Evolutionary conservation across 148 eudicot genomes (phyloP), one percentile per base, ranked within the genome.

Genomic region (Gaultheria prostrata): DNA sequence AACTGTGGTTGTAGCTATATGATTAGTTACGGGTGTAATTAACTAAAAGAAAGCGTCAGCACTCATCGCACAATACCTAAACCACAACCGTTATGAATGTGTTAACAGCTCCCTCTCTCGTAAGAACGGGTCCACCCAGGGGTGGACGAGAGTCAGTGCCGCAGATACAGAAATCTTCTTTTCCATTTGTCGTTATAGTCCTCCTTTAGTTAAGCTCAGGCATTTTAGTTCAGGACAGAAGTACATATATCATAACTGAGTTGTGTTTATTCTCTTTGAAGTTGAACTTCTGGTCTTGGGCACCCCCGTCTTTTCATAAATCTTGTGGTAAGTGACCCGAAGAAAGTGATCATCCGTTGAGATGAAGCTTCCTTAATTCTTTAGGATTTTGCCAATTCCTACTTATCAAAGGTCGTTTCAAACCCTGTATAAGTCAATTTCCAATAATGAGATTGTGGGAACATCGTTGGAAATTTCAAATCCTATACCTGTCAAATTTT

Each of bases 371-470:
- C 12, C 28, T n/a, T n/a, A n/a, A n/a, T 24, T 63, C 24, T 20
- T n/a, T 67, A 32, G 35, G 39, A 67, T 67, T 67, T 67, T 67
- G 35, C 35, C 5, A 32, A 30, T 6, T 30, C 33, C 43, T 69
- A 30, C 73, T n/a, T 9, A 59, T 59, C 67, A 59, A 59, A 59
- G 67, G n/a, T n/a, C n/a, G 67, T 59, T 59, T 59, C 67, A 59
- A 59, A 59, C 26, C 28, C 15, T 20, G 67, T 59, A 6, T 21
- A n/a, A 18, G 67, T 59, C 3, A 17, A 35, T 69, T 69, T 67
- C 33, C 74, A 69, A 13, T 32, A 13, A 67, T 67, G 35, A 30
- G 73, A 28, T 30, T 67, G 2, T 67, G 35, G 17, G 28, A 26
- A 32, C 35, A 8, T 67, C 20, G 1, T 65, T 65, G 54, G 54